Conservation (phyloP, 345 rosid species). For the Syzygium jambos region DNA sequence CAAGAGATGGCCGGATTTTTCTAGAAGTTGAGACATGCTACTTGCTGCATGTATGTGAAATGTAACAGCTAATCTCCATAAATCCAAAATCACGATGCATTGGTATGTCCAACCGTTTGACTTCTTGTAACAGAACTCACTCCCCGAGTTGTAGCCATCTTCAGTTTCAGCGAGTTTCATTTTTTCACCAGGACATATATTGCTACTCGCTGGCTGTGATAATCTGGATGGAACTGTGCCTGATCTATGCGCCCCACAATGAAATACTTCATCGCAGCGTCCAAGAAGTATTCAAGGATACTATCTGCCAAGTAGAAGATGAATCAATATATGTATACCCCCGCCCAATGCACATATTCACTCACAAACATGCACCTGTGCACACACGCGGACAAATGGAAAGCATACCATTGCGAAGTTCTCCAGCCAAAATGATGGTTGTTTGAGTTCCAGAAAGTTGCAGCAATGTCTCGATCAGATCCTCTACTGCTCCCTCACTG, state of each 20-base stretch:
- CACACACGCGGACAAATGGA: neutral
- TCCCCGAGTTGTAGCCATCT: neutral
- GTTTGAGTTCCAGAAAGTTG: constrained; percentile 61
- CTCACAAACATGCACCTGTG: neutral
- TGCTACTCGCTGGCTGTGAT: constrained; percentile 53
- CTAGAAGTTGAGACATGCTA: neutral
- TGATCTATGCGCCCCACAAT: constrained; percentile 69
- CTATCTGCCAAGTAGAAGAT: constrained; percentile 36
- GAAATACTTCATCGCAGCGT: constrained; percentile 57
- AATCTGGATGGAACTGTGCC: constrained; percentile 82
- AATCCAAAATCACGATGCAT: neutral
- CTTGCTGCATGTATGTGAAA: neutral
- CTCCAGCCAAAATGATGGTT: constrained; percentile 73
- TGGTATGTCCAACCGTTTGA: neutral
- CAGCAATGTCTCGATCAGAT: constrained; percentile 61
- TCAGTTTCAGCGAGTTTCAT: neutral
- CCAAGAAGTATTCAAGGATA: constrained; percentile 74
- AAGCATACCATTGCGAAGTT: constrained; percentile 61
- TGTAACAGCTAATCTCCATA: neutral
- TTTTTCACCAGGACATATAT: constrained; percentile 70
- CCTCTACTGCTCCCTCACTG: constrained; percentile 74
- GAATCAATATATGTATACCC: neutral
- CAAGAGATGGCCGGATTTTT: neutral
- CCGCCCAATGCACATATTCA: neutral
- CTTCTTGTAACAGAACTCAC: neutral